A percentile compares a stretch with the other conserved stretches of the same genome.
Evolutionary conservation across 129 eudicot genomes (phyloP).

Genomic region (Arctium minus): DNA sequence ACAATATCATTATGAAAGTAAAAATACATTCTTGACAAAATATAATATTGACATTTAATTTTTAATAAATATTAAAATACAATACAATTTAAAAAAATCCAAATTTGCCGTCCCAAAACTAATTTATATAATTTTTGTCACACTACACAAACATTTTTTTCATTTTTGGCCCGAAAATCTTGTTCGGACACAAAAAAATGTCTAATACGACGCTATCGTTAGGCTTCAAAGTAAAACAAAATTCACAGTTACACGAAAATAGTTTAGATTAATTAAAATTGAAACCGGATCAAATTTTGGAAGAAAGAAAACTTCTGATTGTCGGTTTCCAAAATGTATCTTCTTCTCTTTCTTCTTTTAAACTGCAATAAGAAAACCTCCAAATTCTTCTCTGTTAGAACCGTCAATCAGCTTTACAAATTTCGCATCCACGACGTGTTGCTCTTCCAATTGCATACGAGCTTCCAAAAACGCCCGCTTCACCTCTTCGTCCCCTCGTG

Average conservation of each 20-base stretch:
- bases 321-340: background rate
- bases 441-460: constrained; percentile 43
- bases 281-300: background rate
- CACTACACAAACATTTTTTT: background rate
- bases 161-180: constrained; percentile 14
- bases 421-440: constrained; percentile 23
- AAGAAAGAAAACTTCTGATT: background rate
- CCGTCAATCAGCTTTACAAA: constrained; percentile 25
- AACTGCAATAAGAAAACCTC: constrained; percentile 33
- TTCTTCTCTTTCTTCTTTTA: constrained; percentile 7
- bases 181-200: constrained; percentile 16
- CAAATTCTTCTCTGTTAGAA: constrained; percentile 28
- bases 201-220: constrained; percentile 26
- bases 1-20: background rate
- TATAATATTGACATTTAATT: background rate
- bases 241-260: background rate
- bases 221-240: constrained; percentile 18
- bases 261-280: background rate
- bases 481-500: constrained; percentile 48
- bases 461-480: constrained; percentile 47
- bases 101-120: constrained; percentile 17
- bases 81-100: background rate
- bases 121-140: background rate
- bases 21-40: background rate
- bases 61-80: background rate